Percentiles rank a stretch among this genome's conserved stretches.
These are phyloP conservation scores for Irpex rosettiformis DNA, from an alignment of 1,284 basidiomycete genomes.

Conservation along the genomic window DNA sequence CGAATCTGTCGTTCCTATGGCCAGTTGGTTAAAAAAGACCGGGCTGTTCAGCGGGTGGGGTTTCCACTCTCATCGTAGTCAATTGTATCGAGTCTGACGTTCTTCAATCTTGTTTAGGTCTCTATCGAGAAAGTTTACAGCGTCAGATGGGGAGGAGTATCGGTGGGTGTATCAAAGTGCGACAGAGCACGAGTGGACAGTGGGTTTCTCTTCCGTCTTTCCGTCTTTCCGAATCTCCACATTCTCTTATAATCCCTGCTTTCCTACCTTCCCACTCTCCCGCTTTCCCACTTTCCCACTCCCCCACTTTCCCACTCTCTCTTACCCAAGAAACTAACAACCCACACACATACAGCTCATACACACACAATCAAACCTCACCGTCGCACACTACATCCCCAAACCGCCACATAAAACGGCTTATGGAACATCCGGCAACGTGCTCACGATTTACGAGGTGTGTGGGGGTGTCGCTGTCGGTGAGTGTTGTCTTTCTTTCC, in stretches of 20 bases:
- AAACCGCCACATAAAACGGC: conserved; percentile 48
- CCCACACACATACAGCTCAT: conserved; percentile 42
- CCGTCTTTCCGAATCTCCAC: neutral
- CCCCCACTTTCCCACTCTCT: neutral
- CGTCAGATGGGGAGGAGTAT: conserved; percentile 63
- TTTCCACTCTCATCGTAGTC: too few relatives aligned
- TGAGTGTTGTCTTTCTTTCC: conserved; percentile 29
- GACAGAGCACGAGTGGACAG: conserved; percentile 65
- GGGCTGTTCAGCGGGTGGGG: conserved; percentile 60
- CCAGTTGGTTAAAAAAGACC: conserved; percentile 55
- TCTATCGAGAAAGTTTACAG: conserved; percentile 59
- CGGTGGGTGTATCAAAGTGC: conserved; percentile 54
- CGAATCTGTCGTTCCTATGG: too few relatives aligned
- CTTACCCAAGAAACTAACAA: neutral
- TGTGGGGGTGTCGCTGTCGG: conserved; percentile 54
- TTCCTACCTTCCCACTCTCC: neutral
- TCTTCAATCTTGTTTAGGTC: too few relatives aligned
- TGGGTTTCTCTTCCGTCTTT: conserved; percentile 32
- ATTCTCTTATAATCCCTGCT: neutral
- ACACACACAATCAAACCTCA: conserved; percentile 54
- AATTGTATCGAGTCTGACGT: too few relatives aligned
- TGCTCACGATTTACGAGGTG: conserved; percentile 56
- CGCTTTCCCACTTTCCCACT: too few relatives aligned
- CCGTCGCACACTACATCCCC: conserved; percentile 57
- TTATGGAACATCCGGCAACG: conserved; percentile 64